phyloP scores from a whole-genome alignment of 1,284 basidiomycete genomes.

The Heterobasidion annosum region DNA sequence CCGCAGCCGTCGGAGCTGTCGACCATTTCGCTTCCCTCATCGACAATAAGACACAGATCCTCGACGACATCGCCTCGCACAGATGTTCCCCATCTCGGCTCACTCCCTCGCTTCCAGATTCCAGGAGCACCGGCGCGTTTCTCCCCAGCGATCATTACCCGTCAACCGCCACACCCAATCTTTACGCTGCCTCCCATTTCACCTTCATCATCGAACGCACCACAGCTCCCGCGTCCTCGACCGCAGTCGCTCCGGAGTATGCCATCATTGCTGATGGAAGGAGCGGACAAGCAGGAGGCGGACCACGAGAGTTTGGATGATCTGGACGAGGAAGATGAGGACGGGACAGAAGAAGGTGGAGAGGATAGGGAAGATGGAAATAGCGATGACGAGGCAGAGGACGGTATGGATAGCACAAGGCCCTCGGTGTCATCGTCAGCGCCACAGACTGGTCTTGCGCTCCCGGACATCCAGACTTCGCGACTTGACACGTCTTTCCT shows the following conservation, averaged over 20 bases:
- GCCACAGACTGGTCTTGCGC: constrained; percentile 1
- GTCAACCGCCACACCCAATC: constrained; percentile 40
- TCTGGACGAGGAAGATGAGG: constrained; percentile 28
- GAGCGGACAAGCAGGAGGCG: constrained; percentile 24
- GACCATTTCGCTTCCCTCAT: background rate
- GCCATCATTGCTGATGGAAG: constrained; percentile 40
- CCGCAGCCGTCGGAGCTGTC: background rate
- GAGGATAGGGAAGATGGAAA: constrained; percentile 17
- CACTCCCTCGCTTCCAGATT: constrained; percentile 9
- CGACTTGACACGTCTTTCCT: constrained; percentile 10
- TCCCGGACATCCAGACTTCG: constrained; percentile 11
- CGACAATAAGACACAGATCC: background rate
- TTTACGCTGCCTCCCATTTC: constrained; percentile 39
- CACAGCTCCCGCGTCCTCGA: constrained; percentile 14
- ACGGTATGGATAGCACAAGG: constrained; percentile 1
- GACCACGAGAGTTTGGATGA: constrained; percentile 31
- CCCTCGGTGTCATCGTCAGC: background rate
- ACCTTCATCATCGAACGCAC: constrained; percentile 13
- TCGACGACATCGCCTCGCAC: background rate
- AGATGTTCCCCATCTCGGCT: background rate
- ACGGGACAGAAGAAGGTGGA: constrained; percentile 20
- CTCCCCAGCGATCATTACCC: constrained; percentile 39
- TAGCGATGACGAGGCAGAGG: constrained; percentile 19
- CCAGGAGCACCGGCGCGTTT: constrained; percentile 30
- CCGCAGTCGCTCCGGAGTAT: constrained; percentile 31